These are phyloP conservation scores for Pythium monospermum DNA, from an alignment of 352 stramenopile genomes.

Conservation along the genomic window DNA sequence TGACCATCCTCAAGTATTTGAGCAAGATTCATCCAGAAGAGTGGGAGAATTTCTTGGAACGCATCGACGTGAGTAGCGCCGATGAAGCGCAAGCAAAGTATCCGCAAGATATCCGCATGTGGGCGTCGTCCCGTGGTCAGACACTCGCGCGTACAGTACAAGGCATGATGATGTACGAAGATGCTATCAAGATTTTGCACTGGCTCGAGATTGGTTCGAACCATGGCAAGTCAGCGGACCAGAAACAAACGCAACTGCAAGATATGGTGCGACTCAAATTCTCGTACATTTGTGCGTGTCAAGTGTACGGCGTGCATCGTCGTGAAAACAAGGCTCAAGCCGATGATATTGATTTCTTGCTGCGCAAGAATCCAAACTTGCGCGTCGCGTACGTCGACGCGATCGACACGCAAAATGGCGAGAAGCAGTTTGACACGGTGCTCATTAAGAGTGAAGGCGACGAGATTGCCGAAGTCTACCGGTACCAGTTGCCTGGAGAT, in stretches of 20 bases:
- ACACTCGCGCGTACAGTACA: slow-evolving; percentile 75
- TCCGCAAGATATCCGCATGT: slow-evolving; percentile 72
- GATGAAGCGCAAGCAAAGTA: slow-evolving; percentile 70
- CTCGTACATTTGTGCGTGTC: slow-evolving; percentile 81
- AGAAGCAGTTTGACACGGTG: slow-evolving; percentile 60
- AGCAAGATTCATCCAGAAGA: slow-evolving; percentile 82
- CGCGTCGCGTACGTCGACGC: slow-evolving; percentile 84
- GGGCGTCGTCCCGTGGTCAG: slow-evolving; percentile 78
- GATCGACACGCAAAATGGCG: slow-evolving; percentile 28
- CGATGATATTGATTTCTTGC: slow-evolving; percentile 78
- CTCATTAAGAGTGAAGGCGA: slow-evolving; percentile 76
- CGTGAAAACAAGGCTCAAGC: slow-evolving; percentile 58
- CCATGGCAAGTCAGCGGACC: slow-evolving; percentile 51
- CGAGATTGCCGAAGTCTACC: slow-evolving; percentile 77
- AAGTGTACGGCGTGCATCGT: slow-evolving; percentile 81
- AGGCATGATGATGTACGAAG: slow-evolving; percentile 86
- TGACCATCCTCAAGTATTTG: slow-evolving; percentile 84
- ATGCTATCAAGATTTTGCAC: slow-evolving; percentile 84
- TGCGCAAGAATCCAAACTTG: slow-evolving; percentile 77
- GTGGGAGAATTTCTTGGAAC: slow-evolving; percentile 84
- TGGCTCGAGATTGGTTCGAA: slow-evolving; percentile 81
- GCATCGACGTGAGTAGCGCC: slow-evolving; percentile 64
- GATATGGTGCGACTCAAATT: slow-evolving; percentile 86
- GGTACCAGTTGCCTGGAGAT: slow-evolving; percentile 74
- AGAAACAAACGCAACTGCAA: slow-evolving; percentile 76